Evolutionary conservation across 768 basidiomycete species (phyloP).

Genomic region (Kwoniella dendrophila): DNA sequence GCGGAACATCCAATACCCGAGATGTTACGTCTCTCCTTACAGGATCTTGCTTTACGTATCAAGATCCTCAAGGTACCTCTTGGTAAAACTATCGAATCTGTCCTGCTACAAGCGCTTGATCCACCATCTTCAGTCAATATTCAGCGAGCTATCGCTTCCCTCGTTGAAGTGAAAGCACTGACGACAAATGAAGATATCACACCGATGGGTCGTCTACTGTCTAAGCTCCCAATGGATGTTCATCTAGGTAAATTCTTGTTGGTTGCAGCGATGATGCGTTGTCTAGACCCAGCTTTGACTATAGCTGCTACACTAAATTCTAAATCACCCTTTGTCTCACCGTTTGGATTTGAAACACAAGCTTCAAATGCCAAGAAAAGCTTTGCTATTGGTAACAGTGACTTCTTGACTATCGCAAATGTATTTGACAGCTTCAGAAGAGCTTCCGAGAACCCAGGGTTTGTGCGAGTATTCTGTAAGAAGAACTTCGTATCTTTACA

Average conservation of each 20-base stretch:
- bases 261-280: constrained; percentile 78
- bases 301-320: constrained; percentile 90
- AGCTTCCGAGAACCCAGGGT: constrained; percentile 66
- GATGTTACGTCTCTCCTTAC: constrained; percentile 89
- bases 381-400: constrained; percentile 86
- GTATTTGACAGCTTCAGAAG: constrained; percentile 85
- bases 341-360: constrained; percentile 81
- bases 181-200: constrained; percentile 87
- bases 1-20: constrained; percentile 89
- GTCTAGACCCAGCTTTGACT: constrained; percentile 93
- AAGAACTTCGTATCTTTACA: constrained; percentile 80
- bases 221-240: constrained; percentile 91
- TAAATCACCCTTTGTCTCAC: constrained; percentile 89
- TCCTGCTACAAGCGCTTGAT: constrained; percentile 81
- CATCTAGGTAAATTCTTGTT: constrained; percentile 92
- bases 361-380: constrained; percentile 79
- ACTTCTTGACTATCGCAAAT: constrained; percentile 90
- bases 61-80: constrained; percentile 84
- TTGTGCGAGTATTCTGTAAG: constrained; percentile 75
- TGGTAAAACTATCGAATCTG: constrained; percentile 84
- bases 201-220: constrained; percentile 84
- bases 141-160: constrained; percentile 80
- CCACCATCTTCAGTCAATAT: constrained; percentile 84
- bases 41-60: constrained; percentile 66
- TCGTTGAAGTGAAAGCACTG: constrained; percentile 91